phyloP scores from a whole-genome alignment of 148 eudicot genomes.

The Fagopyrum tataricum region DNA sequence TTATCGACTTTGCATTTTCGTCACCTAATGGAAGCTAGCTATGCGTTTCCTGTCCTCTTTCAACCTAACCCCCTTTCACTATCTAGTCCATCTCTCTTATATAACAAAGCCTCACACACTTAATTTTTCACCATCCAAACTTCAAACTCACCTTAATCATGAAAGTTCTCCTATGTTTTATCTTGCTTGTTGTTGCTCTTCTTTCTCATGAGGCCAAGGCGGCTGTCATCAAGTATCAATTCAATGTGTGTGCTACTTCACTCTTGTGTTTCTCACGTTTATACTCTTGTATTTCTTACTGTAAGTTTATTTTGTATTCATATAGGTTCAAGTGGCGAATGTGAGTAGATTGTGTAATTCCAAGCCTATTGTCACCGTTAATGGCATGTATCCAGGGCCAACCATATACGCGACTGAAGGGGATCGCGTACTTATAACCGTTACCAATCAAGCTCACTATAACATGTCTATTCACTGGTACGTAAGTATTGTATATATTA shows the following conservation, averaged over 20 bases:
- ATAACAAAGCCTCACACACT: background rate
- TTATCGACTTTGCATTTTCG: background rate
- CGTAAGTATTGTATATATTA: too few relatives aligned
- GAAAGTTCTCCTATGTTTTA: background rate
- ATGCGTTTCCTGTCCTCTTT: conserved; percentile 7
- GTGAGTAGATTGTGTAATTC: conserved; percentile 48
- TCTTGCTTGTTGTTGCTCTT: background rate
- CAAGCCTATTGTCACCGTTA: conserved; percentile 59
- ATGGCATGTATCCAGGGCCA: conserved; percentile 73
- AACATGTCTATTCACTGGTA: conserved; percentile 41
- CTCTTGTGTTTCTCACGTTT: background rate
- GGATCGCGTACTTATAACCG: conserved; percentile 43
- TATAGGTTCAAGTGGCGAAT: conserved; percentile 47
- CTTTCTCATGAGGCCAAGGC: background rate
- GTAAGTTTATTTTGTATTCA: background rate
- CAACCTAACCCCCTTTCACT: conserved; percentile 1
- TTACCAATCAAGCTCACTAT: conserved; percentile 47
- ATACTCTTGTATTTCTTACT: background rate
- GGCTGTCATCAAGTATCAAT: background rate
- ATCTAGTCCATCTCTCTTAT: too few relatives aligned
- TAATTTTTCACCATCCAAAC: background rate
- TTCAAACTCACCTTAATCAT: too few relatives aligned
- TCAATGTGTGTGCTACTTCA: background rate
- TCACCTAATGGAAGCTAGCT: conserved; percentile 13
- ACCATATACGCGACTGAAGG: conserved; percentile 55